Evolutionary conservation across 2,329 filamentous ascomycete genomes (phyloP), one percentile per base, ranked within the genome.

Genomic region (Xylaria sp.): DNA sequence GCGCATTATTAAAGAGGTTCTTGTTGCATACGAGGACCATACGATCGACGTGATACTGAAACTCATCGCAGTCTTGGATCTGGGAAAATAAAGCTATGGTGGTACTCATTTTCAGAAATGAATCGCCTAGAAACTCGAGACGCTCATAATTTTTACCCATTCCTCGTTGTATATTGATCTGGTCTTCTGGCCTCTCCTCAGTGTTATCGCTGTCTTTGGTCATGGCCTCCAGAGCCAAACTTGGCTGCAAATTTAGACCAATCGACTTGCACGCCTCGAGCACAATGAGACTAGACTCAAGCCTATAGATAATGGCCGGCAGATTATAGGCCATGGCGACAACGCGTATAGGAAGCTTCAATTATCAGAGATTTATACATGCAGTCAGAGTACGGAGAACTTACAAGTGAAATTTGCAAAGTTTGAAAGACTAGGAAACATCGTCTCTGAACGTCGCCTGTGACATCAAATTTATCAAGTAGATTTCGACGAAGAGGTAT

Each of bases 121-220:
- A 92, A 78, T 99, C 96, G 0, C 96, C 96, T 1, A 98, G 85
- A 68, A 98, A 97, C 76, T 99, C 96, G 0, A 98, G 85, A 13
- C 96, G 88, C 79, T 99, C 96, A 75, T 99, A 99, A 74, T 98
- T 98, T 47, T 91, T 91, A 1, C 94, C 93, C 93, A 97, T 97
- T 2, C 94, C 94, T 57, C 87, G 84, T 74, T 94, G 92, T 55
- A 94, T 90, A 73, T 94, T 92, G 61, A 93, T 81, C 47, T 92
- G 88, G 65, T 91, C 85, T 40, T 86, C 83, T 0, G 84, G 84
- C 69, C 93, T 87, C 44, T 97, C 93, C 8, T 92, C 91, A 0
- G 90, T 90, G 71, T 94, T 94, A 73, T 97, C 92, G 0, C 92
- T 94, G 75, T 98, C 93, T 76, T 99, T 98, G 0, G 96, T 99